Percentiles rank a stretch among this genome's conserved stretches.
These are phyloP conservation scores for Delonix regia DNA, from an alignment of 306 rosid genomes.

Conservation along the genomic window DNA sequence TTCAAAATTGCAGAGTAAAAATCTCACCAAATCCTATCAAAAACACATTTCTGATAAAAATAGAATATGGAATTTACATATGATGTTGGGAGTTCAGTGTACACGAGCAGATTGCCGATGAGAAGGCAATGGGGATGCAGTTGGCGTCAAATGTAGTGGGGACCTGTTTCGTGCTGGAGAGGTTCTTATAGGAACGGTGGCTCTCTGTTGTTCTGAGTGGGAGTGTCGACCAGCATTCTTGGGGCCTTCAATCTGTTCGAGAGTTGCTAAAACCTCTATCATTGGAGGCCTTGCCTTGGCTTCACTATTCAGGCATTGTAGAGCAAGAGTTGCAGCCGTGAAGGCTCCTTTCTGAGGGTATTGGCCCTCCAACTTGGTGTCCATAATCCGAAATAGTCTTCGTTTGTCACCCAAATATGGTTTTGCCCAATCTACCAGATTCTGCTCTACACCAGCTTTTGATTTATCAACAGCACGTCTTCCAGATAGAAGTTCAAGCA, in stretches of 20 bases:
- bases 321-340: conserved; percentile 67
- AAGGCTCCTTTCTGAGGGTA: conserved; percentile 77
- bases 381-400: conserved; percentile 84
- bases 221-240: conserved; percentile 51
- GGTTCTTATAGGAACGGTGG: conserved; percentile 33
- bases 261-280: conserved; percentile 67
- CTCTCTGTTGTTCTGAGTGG: conserved; percentile 46
- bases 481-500: conserved; percentile 81
- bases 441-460: conserved; percentile 70
- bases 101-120: conserved; percentile 48
- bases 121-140: conserved; percentile 60
- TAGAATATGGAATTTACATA: conserved; percentile 43
- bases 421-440: conserved; percentile 83
- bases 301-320: conserved; percentile 67
- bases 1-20: conserved; percentile 33
- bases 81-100: conserved; percentile 31
- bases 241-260: conserved; percentile 63
- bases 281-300: conserved; percentile 76
- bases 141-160: conserved; percentile 49
- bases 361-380: conserved; percentile 83
- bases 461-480: conserved; percentile 77
- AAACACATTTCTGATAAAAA: conserved; percentile 28
- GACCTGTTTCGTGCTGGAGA: conserved; percentile 48
- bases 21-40: conserved; percentile 30
- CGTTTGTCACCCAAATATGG: conserved; percentile 79